Evolutionary conservation across 441 rosid species (phyloP), one percentile per base, ranked within the genome.

Genomic region (Populus trichocarpa): DNA sequence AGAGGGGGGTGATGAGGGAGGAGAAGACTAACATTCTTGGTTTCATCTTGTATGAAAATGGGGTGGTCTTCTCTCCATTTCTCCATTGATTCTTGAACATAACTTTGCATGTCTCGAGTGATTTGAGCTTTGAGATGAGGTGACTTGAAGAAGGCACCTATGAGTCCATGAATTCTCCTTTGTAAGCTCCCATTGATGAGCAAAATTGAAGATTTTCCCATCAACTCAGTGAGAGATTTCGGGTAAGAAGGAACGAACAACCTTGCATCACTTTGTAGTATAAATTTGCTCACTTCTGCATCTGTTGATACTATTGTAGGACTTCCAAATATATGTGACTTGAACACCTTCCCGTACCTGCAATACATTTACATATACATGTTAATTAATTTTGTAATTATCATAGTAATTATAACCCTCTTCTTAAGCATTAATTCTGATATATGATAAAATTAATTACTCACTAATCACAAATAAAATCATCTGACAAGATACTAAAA

Each of bases 331-430:
- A 96, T 88, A 81, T 96, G 98, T 18, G 99, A 93, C 89, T 91
- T 94, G 81, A 96, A 96, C 89, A 96, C 98, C 85, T 91, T 93
- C 64, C 99, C 98, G 57, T 90, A 91, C 87, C 99, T 96, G 13
- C 53, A 79, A 7, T 30, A 30, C 32, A 30, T 30, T 3, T 30
- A 30, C 32, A 30, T 30, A 30, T 30, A 30, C 32, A 30, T 30
- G 25, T 65, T 2, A 64, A 25, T 36, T 36, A 36, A 57, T 53
- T 53, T 6, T 53, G n/a, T 53, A 16, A 16, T 18, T 53, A 53
- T 16, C n/a, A 53, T 30, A 53, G 61, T 53, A 53, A 16, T 53
- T 53, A 53, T 53, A 53, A 53, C 61, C 61, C 61, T 16, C 61
- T 53, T 53, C 61, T 53, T 16, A 53, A 18, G 61, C 61, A 53